A percentile compares a stretch with the other conserved stretches of the same genome.
phyloP scores from a whole-genome alignment of 805 yeast genomes.

The Cyberlindnera galapagoensis region DNA sequence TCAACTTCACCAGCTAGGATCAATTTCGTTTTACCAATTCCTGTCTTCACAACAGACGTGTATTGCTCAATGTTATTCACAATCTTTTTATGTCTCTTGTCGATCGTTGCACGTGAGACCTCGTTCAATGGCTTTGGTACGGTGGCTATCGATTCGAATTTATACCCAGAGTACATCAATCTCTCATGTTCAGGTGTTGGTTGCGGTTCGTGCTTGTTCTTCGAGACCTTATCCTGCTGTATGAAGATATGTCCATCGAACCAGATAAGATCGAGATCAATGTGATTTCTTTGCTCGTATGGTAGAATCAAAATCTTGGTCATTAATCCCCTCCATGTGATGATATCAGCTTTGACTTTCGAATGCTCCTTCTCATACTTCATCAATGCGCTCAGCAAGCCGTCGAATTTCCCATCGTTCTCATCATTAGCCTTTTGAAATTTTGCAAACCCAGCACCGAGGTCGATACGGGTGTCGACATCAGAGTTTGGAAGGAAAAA shows the following conservation, averaged over 20 bases:
- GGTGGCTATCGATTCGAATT: slow-evolving; percentile 78
- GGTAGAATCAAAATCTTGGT: slow-evolving; percentile 66
- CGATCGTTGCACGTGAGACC: slow-evolving; percentile 60
- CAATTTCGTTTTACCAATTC: slow-evolving; percentile 66
- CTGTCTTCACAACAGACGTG: slow-evolving; percentile 74
- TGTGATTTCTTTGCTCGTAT: slow-evolving; percentile 45
- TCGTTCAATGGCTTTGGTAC: slow-evolving; percentile 70
- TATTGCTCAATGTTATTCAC: slow-evolving; percentile 76
- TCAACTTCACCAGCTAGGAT: slow-evolving; percentile 89
- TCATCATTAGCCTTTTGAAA: slow-evolving; percentile 52
- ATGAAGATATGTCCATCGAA: slow-evolving; percentile 75
- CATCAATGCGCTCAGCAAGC: slow-evolving; percentile 49
- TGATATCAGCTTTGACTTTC: slow-evolving; percentile 53
- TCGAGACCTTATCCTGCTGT: slow-evolving; percentile 29
- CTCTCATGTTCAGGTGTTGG: slow-evolving; percentile 28
- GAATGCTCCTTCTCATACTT: slow-evolving; percentile 42
- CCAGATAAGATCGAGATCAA: slow-evolving; percentile 56
- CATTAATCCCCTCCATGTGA: slow-evolving; percentile 84
- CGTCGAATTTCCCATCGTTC: slow-evolving; percentile 51
- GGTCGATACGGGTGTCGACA: slow-evolving; percentile 54
- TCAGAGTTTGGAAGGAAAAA: slow-evolving; percentile 76
- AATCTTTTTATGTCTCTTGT: slow-evolving; percentile 48
- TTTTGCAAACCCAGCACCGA: slow-evolving; percentile 56
- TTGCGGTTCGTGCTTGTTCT: slow-evolving; percentile 23
- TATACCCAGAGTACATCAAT: slow-evolving; percentile 66